A percentile compares a stretch with the other conserved stretches of the same genome.
Conservation (phyloP, 768 basidiomycete genomes). For the Termitomyces sp. region DNA sequence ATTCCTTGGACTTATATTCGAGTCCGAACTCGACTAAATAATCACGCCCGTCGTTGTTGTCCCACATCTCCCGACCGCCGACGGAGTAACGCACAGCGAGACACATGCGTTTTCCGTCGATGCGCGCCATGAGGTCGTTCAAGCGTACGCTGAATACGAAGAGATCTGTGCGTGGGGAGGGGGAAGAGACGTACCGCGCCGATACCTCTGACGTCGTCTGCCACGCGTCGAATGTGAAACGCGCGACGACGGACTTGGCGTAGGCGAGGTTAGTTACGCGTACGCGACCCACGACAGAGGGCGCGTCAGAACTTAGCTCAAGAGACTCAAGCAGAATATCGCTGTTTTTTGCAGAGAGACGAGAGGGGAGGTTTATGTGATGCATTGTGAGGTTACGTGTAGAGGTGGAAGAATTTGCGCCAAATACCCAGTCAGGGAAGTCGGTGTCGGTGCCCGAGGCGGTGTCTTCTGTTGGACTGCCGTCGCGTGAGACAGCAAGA, state of each 20-base stretch:
- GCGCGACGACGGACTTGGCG: slow-evolving; percentile 79
- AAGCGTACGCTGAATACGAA: slow-evolving; percentile 76
- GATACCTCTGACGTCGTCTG: slow-evolving; percentile 93
- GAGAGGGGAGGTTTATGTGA: slow-evolving; percentile 61
- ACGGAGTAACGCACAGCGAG: slow-evolving; percentile 72
- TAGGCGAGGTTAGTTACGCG: slow-evolving; percentile 84
- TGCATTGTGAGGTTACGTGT: slow-evolving; percentile 47
- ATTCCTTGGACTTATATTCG: slow-evolving; percentile 11
- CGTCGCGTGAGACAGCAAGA: slow-evolving; percentile 85
- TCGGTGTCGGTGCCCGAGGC: slow-evolving; percentile 69
- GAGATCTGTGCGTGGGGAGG: slow-evolving; percentile 55
- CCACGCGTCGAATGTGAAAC: slow-evolving; percentile 94
- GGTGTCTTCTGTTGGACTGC: slow-evolving; percentile 83
- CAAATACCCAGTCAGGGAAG: slow-evolving; percentile 66
- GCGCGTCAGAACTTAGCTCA: slow-evolving; percentile 42
- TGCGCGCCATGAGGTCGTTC: slow-evolving; percentile 67
- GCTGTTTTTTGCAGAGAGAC: slow-evolving; percentile 23
- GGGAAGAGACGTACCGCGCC: slow-evolving; percentile 53
- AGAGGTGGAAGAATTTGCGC: slow-evolving; percentile 23
- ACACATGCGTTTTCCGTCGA: slow-evolving; percentile 79
- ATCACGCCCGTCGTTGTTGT: slow-evolving; percentile 78
- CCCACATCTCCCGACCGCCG: slow-evolving; percentile 81
- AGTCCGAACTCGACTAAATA: slow-evolving; percentile 69
- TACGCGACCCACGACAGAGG: slow-evolving; percentile 63
- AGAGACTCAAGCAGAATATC: slow-evolving; percentile 54